Base-by-base conservation (phyloP, 2,329 filamentous ascomycete genomes). In the Aplosporella prunicola region DNA sequence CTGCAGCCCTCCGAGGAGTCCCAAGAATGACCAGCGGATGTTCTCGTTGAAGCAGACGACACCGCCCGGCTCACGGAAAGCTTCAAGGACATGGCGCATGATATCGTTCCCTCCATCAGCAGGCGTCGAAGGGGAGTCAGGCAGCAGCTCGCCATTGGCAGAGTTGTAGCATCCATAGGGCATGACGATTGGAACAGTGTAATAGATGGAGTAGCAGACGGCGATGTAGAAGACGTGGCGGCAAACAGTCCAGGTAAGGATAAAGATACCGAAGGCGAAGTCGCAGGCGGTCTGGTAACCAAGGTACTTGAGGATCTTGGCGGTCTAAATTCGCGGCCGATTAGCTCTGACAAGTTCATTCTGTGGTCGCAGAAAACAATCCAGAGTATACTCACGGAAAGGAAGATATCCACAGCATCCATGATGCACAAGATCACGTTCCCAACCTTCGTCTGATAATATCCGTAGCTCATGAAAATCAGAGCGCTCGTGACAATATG, bases 301-400 rank as follows among this genome's bases (percentile, higher is more conserved):
- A 35, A 87, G 67, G 57, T 96, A 98, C 60, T 94, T 95, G 48
- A 96, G 75, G 51, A 88, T 84, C 62, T 98, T 98, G 49, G 91
- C 91, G 20, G 78, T 25, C 26, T 31, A 18, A 29, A 30, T 40
- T 20, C 34, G 16, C 24, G 16, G 13, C 20, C 20, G 30, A 16
- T 22, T 33, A 29, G 28, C 35, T 16, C 11, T 35, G 23, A 25
- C 23, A 15, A n/a, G 25, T 32, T 9, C 11, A 9, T 5, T 2
- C 9, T 15, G 40, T 2, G 26, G 17, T 43, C 18, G 30, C 23
- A 14, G 13, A 35, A 13, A 9, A 24, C 25, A 13, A 22, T 11
- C 18, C 42, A 16, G 9, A n/a, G 29, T 35, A 20, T 10, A 58
- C 80, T 57, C 68, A 94, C 85, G 29, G 89, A 82, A 26, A 98